Base-by-base conservation (phyloP, 345 rosid genomes). In the Toxicodendron radicans region DNA sequence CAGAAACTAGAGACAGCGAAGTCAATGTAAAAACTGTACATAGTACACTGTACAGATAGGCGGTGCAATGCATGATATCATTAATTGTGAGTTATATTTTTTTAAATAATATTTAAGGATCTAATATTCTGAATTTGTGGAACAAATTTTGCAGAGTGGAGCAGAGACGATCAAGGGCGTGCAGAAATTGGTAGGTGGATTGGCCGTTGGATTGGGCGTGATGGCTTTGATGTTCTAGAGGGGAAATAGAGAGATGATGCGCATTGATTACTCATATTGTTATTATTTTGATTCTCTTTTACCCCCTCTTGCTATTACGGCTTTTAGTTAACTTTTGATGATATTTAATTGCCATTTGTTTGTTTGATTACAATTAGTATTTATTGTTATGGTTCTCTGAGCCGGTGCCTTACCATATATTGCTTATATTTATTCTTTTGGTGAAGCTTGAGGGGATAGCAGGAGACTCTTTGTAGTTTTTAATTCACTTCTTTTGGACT, bases 151-250 rank as follows among this genome's bases (percentile, higher is more conserved):
- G 87, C 97, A 91, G 97, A 89, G 86, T 20, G 90, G 91, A 78
- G 90, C 90, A 65, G 88, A 74, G 23, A 71, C 70, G 66, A 78
- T 73, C 35, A 78, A 76, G 33, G 62, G 66, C 23, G n/a, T 78
- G 79, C 72, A 75, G 77, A 85, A 75, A 79, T 67, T 85, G 73
- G 83, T 81, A 38, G 81, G 85, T 64, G 86, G 83, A 35, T 69
- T 78, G 81, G 90, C 87, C 16, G 57, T 85, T 78, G 93, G 88
- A 77, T 87, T 85, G 86, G 87, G 83, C 12, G 74, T 82, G 75
- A 16, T 85, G 0, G 85, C 83, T 45, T 51, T 86, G 77, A 75
- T 86, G 30, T 80, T 87, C 75, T 91, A 85, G 82, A 68, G 32
- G 3, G 54, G 49, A n/a, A n/a, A n/a, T n/a, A 70, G 61, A 72